Conservation (phyloP, 2,329 filamentous ascomycete genomes). For the Exophiala aquamarina region DNA sequence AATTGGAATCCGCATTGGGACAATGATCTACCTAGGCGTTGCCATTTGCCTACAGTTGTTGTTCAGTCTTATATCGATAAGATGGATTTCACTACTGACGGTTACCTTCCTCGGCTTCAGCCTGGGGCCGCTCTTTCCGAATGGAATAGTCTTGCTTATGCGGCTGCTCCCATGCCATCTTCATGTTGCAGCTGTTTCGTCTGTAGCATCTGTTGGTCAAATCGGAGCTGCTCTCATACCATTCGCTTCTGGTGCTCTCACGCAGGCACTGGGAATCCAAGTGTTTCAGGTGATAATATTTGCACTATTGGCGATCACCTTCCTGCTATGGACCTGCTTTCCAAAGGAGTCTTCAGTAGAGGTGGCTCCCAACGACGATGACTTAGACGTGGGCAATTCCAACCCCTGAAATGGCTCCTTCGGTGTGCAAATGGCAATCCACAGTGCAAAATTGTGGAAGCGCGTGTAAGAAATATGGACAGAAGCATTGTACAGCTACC, state of each 20-base stretch:
- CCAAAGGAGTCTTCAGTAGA: neutral
- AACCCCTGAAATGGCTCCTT: no score
- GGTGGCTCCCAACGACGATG: no score
- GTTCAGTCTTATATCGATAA: slow-evolving; percentile 22
- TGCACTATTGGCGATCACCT: neutral
- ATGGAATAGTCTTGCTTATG: slow-evolving; percentile 40
- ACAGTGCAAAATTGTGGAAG: no score
- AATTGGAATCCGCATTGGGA: slow-evolving; percentile 31
- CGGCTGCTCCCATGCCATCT: slow-evolving; percentile 38
- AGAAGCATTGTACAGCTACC: no score
- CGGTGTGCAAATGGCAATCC: no score
- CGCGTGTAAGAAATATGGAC: no score
- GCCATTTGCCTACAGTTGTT: neutral
- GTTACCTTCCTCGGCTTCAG: slow-evolving; percentile 38
- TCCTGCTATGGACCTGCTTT: neutral
- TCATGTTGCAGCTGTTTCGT: slow-evolving; percentile 45
- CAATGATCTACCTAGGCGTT: slow-evolving; percentile 28
- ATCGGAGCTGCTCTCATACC: slow-evolving; percentile 45
- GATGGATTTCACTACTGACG: slow-evolving; percentile 24
- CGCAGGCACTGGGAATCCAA: slow-evolving; percentile 39
- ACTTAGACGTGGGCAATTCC: no score
- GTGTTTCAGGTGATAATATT: slow-evolving; percentile 30
- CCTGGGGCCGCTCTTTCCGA: slow-evolving; percentile 44
- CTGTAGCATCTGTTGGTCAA: slow-evolving; percentile 45
- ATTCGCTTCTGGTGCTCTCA: slow-evolving; percentile 42